phyloP scores from a whole-genome alignment of 441 rosid genomes.

The Populus hybrid region DNA sequence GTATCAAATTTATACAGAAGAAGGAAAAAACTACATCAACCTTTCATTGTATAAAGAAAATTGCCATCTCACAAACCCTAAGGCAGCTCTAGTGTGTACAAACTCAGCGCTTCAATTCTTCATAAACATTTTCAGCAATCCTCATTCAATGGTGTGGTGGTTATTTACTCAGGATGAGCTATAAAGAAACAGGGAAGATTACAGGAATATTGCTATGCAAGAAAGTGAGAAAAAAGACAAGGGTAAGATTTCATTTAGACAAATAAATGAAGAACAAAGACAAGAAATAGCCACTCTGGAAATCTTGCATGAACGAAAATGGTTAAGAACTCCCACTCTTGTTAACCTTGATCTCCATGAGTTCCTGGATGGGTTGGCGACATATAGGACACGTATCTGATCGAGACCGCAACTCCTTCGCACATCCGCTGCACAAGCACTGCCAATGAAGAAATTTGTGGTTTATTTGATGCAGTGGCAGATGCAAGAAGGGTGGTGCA shows the following conservation, averaged over 20 bases:
- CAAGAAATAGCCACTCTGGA: background rate
- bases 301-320: background rate
- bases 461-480: background rate
- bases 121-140: background rate
- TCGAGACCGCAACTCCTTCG: slow-evolving; percentile 63
- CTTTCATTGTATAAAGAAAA: background rate
- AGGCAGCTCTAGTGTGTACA: background rate
- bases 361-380: slow-evolving; percentile 71
- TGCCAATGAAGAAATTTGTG: slow-evolving; percentile 21
- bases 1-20: background rate
- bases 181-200: background rate
- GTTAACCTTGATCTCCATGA: slow-evolving; percentile 67
- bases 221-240: background rate
- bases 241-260: background rate
- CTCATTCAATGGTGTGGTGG: background rate
- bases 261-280: background rate
- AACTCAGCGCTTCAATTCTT: background rate
- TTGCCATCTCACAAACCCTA: background rate
- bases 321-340: slow-evolving; percentile 8
- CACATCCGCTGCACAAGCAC: slow-evolving; percentile 85
- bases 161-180: background rate
- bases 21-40: background rate
- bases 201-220: background rate
- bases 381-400: slow-evolving; percentile 71
- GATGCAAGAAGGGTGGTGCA: background rate